Evolutionary conservation across 805 yeast species (phyloP).

Genomic region (Grigorovia transvaalensis): DNA sequence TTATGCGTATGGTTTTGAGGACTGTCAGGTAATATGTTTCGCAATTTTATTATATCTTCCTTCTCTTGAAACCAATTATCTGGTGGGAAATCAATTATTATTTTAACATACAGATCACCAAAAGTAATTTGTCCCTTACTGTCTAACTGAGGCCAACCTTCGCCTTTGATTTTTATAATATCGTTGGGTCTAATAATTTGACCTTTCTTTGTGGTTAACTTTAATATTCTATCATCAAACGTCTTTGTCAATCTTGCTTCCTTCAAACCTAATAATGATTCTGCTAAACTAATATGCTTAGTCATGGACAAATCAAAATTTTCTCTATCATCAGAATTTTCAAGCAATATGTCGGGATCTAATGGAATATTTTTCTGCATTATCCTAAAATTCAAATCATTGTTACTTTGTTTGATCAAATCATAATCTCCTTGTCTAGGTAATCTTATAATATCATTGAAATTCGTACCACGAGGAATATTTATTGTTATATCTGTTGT

Average conservation of each 20-base stretch:
- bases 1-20: not conserved
- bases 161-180: slow-evolving; percentile 48
- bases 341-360: slow-evolving; percentile 21
- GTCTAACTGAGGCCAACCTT: slow-evolving; percentile 69
- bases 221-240: slow-evolving; percentile 68
- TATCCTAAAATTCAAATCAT: slow-evolving; percentile 63
- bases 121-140: slow-evolving; percentile 10
- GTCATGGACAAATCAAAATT: slow-evolving; percentile 48
- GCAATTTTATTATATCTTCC: slow-evolving; percentile 47
- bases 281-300: slow-evolving; percentile 56
- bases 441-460: slow-evolving; percentile 51
- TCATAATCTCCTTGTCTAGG: slow-evolving; percentile 69
- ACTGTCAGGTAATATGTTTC: slow-evolving; percentile 40
- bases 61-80: slow-evolving; percentile 79
- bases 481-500: slow-evolving; percentile 67
- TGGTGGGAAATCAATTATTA: slow-evolving; percentile 72
- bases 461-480: slow-evolving; percentile 59
- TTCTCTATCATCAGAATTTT: not conserved
- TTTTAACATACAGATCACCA: slow-evolving; percentile 63
- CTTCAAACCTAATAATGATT: slow-evolving; percentile 75
- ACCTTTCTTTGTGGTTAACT: slow-evolving; percentile 59
- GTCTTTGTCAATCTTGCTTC: slow-evolving; percentile 54
- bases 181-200: slow-evolving; percentile 76
- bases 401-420: slow-evolving; percentile 54
- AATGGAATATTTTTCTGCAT: slow-evolving; percentile 23